Conservation (phyloP, 768 basidiomycete genomes). For the Rhodotorula taiwanensis region DNA sequence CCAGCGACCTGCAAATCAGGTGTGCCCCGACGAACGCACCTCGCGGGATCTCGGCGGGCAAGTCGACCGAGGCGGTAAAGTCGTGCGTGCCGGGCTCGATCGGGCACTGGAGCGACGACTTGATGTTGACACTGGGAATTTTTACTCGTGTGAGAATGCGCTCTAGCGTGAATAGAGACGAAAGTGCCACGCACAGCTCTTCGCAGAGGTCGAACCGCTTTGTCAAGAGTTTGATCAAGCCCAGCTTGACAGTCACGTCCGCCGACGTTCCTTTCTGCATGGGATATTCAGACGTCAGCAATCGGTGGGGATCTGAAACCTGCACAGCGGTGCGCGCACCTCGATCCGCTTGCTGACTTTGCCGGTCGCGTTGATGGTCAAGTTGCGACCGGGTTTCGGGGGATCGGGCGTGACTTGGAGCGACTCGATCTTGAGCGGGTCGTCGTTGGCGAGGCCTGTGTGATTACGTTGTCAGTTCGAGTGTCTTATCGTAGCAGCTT, state of each 20-base stretch:
- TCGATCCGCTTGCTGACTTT: slow-evolving; percentile 56
- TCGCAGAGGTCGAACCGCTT: slow-evolving; percentile 84
- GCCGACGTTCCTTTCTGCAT: slow-evolving; percentile 80
- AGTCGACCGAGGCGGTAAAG: slow-evolving; percentile 72
- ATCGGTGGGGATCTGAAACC: too few species aligned
- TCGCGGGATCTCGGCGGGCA: slow-evolving; percentile 86
- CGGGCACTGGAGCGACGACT: slow-evolving; percentile 76
- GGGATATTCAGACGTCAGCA: too few species aligned
- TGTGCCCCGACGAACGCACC: slow-evolving; percentile 46
- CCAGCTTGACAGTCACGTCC: slow-evolving; percentile 86
- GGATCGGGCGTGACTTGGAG: slow-evolving; percentile 61
- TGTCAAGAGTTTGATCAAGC: slow-evolving; percentile 75
- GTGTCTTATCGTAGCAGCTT: background rate
- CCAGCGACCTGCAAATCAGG: background rate
- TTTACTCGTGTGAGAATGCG: too few species aligned
- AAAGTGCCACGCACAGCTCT: slow-evolving; percentile 66
- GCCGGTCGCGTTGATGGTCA: slow-evolving; percentile 77
- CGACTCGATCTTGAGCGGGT: slow-evolving; percentile 37
- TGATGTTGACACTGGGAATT: slow-evolving; percentile 58
- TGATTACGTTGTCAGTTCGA: background rate
- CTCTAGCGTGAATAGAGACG: too few species aligned
- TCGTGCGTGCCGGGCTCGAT: slow-evolving; percentile 62
- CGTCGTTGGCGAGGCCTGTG: slow-evolving; percentile 18
- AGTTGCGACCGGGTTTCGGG: slow-evolving; percentile 72
- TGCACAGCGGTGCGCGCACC: too few species aligned